Evolutionary conservation across 768 basidiomycete species (phyloP).

Genomic region (Tricholomella constricta): DNA sequence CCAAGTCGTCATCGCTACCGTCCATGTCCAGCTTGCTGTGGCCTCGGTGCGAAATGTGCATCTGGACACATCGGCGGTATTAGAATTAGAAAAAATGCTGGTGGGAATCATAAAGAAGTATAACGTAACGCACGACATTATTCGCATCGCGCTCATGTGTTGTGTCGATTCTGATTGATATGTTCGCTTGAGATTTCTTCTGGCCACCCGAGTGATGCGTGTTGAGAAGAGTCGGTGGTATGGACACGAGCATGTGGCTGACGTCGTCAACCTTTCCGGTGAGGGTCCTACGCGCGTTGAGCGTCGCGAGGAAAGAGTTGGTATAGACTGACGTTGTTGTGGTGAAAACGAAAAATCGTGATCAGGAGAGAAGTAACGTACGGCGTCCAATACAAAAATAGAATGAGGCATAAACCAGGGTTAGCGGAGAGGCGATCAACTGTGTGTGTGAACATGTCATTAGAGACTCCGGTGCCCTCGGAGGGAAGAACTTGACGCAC

Average conservation of each 20-base stretch:
- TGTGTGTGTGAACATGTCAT: no score
- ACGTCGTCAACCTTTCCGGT: constrained; percentile 29
- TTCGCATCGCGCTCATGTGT: constrained; percentile 20
- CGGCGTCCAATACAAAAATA: constrained; percentile 55
- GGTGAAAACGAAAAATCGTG: neutral
- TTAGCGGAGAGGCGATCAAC: constrained; percentile 41
- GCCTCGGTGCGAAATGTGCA: neutral
- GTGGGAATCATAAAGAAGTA: neutral
- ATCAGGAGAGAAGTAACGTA: constrained; percentile 25
- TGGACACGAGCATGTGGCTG: constrained; percentile 35
- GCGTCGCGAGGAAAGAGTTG: constrained; percentile 53
- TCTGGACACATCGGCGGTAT: neutral
- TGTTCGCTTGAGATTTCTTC: constrained; percentile 24
- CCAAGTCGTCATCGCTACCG: constrained; percentile 3
- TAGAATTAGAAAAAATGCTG: no score
- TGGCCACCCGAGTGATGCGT: constrained; percentile 11
- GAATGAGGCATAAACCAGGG: constrained; percentile 51
- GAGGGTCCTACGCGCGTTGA: constrained; percentile 48
- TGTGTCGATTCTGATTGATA: constrained; percentile 39
- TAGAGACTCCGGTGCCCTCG: no score
- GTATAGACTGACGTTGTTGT: constrained; percentile 40
- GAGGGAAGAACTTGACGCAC: constrained; percentile 26
- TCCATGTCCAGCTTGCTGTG: neutral
- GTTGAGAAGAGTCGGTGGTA: constrained; percentile 27
- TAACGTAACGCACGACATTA: neutral